A percentile compares a stretch with the other conserved stretches of the same genome.
Evolutionary conservation across 441 rosid species (phyloP).

Genomic region (Populus hybrid): DNA sequence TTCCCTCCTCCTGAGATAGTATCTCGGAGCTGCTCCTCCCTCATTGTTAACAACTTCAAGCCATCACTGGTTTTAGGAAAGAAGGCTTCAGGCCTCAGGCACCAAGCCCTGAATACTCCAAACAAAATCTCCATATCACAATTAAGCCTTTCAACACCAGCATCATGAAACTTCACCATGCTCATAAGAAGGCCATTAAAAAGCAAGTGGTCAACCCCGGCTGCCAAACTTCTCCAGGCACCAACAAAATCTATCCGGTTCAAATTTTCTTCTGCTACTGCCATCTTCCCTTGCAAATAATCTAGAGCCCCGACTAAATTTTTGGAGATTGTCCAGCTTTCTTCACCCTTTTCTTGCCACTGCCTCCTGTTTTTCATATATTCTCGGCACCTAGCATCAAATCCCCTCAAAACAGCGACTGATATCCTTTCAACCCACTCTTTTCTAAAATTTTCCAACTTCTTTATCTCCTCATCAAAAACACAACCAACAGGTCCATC

Average conservation of each 20-base stretch:
- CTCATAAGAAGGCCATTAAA: conserved; percentile 57
- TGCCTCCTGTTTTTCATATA: conserved; percentile 74
- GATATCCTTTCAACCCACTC: conserved; percentile 85
- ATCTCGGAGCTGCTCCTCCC: conserved; percentile 49
- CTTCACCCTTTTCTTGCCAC: conserved; percentile 76
- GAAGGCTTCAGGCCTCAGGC: conserved; percentile 79
- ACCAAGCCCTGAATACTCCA: conserved; percentile 76
- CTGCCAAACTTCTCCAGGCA: conserved; percentile 76
- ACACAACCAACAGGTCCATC: conserved; percentile 42
- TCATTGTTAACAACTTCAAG: conserved; percentile 58
- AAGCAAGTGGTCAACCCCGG: conserved; percentile 56
- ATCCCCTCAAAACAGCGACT: conserved; percentile 70
- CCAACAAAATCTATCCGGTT: conserved; percentile 59
- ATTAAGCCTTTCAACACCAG: conserved; percentile 61
- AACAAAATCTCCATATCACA: conserved; percentile 63
- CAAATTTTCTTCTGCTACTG: conserved; percentile 49
- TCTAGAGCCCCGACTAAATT: conserved; percentile 67
- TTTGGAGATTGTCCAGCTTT: conserved; percentile 63
- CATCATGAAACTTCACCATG: conserved; percentile 53
- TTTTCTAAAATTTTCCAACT: conserved; percentile 53
- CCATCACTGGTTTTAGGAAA: conserved; percentile 64
- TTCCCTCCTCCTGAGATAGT: conserved; percentile 34
- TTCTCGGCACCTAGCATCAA: conserved; percentile 71
- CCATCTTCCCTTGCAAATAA: conserved; percentile 67
- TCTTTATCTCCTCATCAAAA: conserved; percentile 53